Base-by-base conservation (phyloP, 495 filamentous ascomycete genomes). In the Zalerion maritima region DNA sequence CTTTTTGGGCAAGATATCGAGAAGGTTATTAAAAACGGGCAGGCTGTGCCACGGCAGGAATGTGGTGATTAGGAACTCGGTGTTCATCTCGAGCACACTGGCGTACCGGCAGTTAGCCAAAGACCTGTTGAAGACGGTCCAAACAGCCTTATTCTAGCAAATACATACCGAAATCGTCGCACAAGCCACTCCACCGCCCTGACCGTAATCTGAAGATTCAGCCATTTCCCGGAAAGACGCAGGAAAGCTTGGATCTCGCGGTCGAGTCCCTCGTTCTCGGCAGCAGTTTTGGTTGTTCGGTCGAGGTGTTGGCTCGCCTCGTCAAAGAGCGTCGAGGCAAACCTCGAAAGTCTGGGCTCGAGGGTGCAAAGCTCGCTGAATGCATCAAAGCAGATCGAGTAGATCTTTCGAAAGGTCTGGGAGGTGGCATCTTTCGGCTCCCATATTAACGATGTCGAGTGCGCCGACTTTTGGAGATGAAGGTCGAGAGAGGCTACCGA, bases 131-230 rank as follows among this genome's bases (percentile, higher is more conserved):
- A 24, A 12, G 2, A 23, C 6, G 17, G 18, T 13, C 12, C 11
- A 1, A 10, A n/a, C n/a, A 11, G 19, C 26, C 41, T 27, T n/a
- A 9, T 10, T 14, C 18, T 13, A 12, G n/a, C 12, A 15, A 12
- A 40, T 12, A 40, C 67, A 16, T 58, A 94, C 86, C 83, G 69
- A 38, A 96, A 99, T 35, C 85, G 67, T 44, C 89, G 63, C 18
- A 99, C 65, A 14, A 94, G 64, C 89, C 89, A 99, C 57, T 99
- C 91, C 18, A 94, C 61, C 3, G 84, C 81, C 42, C 86, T 93
- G 9, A 89, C 66, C 1, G 81, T 82, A 10, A 87, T 85, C 48
- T 72, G 83, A 23, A 99, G 58, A 16, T 83, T 64, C 21, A 99
- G 39, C 26, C 76, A 65, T n/a, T 71, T 69, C 14, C 78, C 73